Conservation (phyloP, 805 yeast genomes). For the Candida vartiovaarae region DNA sequence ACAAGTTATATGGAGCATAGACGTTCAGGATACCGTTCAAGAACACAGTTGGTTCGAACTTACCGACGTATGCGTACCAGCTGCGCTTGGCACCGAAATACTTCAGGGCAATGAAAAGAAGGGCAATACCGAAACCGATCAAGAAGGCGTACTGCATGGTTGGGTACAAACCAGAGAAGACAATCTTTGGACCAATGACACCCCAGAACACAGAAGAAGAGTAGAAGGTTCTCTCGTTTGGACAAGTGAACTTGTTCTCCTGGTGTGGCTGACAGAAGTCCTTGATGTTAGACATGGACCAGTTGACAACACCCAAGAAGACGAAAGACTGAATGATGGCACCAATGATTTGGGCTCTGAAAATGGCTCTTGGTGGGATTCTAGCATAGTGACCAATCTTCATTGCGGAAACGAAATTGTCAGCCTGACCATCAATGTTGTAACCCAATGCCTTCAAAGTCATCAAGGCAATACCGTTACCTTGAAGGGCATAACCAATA, state of each 20-base stretch:
- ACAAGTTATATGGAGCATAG: constrained; percentile 46
- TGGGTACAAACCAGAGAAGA: constrained; percentile 54
- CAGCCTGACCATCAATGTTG: constrained; percentile 59
- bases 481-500: constrained; percentile 46
- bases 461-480: constrained; percentile 45
- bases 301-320: constrained; percentile 28
- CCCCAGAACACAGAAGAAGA: constrained; percentile 40
- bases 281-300: constrained; percentile 28
- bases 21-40: constrained; percentile 41
- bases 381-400: constrained; percentile 42
- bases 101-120: constrained; percentile 25
- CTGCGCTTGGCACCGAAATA: constrained; percentile 17
- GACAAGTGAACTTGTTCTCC: constrained; percentile 33
- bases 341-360: constrained; percentile 37
- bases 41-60: constrained; percentile 42
- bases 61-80: constrained; percentile 6
- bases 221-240: constrained; percentile 36
- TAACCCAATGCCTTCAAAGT: constrained; percentile 46
- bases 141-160: constrained; percentile 57
- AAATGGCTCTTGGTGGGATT: constrained; percentile 52
- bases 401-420: constrained; percentile 45
- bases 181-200: constrained; percentile 49
- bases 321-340: constrained; percentile 25
- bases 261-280: constrained; percentile 30
- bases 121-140: constrained; percentile 37